Evolutionary conservation across 768 basidiomycete genomes (phyloP), one percentile per base, ranked within the genome.

Genomic region (Suillus subaureus): DNA sequence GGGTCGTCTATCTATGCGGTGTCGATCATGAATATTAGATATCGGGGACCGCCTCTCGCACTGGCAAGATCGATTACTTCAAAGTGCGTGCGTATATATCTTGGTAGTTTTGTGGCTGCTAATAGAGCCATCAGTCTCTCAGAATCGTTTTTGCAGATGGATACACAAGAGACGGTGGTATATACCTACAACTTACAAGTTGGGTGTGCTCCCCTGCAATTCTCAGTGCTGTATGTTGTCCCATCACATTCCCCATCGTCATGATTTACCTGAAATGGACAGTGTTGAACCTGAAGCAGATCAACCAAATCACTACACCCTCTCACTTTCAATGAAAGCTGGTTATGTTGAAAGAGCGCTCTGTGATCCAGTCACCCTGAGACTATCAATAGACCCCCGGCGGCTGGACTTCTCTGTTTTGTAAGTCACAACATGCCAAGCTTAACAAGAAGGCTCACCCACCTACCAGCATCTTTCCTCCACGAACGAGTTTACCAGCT

Each of bases 381-480:
- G 72, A 45, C 76, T 90, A 28, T 69, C 71, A 12, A 76, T 88
- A 33, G 85, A 89, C 67, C 88, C 88, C 4, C 78, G 84, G 45
- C 74, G 68, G 43, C 79, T 90, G 13, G 81, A 87, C 40, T 90
- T 90, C 69, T 79, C 82, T 33, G 85, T 89, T 23, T 90, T 90
- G 89, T 90, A 70, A 71, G 80, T 79, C 28, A 1, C 21, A 1
- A n/a, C 3, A 12, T 42, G 26, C 21, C 18, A 9, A 31, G 15
- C n/a, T 45, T 4, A 35, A 45, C 16, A 15, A 15, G 45, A 16
- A 16, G 42, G 4, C 65, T 69, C 15, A 71, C 49, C 21, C 23
- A 2, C 21, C 40, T 61, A 21, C 6, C 62, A 89, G 88, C 68
- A 75, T 83, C 8, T 89, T 88, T 70, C 87, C 87, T 13, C 88